Percentiles rank a stretch among this genome's conserved stretches.
Evolutionary conservation across 1,284 basidiomycete species (phyloP).

Genomic region (Papiliotrema flavescens): DNA sequence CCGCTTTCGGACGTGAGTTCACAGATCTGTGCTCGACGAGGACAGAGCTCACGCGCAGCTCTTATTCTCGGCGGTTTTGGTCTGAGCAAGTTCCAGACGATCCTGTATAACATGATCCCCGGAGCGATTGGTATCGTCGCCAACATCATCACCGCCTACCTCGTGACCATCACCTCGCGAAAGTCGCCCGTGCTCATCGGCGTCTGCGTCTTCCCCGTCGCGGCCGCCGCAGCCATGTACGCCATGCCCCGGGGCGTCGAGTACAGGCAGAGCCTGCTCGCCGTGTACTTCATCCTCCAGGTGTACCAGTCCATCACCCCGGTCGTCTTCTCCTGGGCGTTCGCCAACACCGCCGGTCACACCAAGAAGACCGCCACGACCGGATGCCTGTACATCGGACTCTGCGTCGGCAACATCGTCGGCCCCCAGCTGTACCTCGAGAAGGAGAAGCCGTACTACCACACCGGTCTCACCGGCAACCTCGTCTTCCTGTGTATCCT

Average conservation of each 20-base stretch:
- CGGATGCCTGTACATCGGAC: slow-evolving; percentile 28
- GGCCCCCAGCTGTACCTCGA: slow-evolving; percentile 31
- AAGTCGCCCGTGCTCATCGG: slow-evolving; percentile 55
- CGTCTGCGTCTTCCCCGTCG: slow-evolving; percentile 35
- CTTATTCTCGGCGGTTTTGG: slow-evolving; percentile 36
- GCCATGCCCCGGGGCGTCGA: slow-evolving; percentile 19
- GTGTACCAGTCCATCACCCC: slow-evolving; percentile 29
- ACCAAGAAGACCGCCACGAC: slow-evolving; percentile 34
- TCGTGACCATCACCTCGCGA: slow-evolving; percentile 48
- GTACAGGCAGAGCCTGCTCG: slow-evolving; percentile 20
- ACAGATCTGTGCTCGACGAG: neutral
- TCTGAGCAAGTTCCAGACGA: slow-evolving; percentile 41
- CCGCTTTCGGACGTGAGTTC: slow-evolving; percentile 30
- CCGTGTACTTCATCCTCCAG: slow-evolving; percentile 32
- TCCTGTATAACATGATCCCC: slow-evolving; percentile 50
- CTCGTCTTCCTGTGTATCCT: slow-evolving; percentile 19
- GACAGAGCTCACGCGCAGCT: slow-evolving; percentile 1
- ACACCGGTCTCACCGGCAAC: slow-evolving; percentile 16
- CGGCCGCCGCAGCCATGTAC: slow-evolving; percentile 31
- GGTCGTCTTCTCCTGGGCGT: slow-evolving; percentile 34
- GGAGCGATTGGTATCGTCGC: slow-evolving; percentile 52
- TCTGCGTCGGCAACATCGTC: slow-evolving; percentile 36
- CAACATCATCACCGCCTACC: slow-evolving; percentile 46
- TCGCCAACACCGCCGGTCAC: slow-evolving; percentile 26
- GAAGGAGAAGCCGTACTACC: slow-evolving; percentile 22